A percentile compares a stretch with the other conserved stretches of the same genome.
phyloP scores from a whole-genome alignment of 768 basidiomycete genomes.

The Chalciporus sphaerocephalus region DNA sequence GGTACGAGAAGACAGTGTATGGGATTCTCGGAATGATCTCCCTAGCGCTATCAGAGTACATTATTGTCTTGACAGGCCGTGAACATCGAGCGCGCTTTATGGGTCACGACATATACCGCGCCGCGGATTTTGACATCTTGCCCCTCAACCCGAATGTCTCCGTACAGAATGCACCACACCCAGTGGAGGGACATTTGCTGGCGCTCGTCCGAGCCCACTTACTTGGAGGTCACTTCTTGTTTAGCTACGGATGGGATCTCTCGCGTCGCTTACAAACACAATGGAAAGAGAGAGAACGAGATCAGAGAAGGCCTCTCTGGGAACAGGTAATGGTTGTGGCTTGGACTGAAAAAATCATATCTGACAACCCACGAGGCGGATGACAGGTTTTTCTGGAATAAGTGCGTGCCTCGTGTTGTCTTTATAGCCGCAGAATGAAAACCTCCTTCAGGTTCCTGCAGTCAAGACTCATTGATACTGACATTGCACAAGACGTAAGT shows the following conservation, averaged over 20 bases:
- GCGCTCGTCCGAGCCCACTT: constrained; percentile 85
- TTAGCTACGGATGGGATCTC: constrained; percentile 88
- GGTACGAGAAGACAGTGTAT: constrained; percentile 62
- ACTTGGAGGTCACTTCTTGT: constrained; percentile 74
- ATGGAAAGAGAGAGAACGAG: constrained; percentile 51
- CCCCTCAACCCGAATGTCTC: constrained; percentile 74
- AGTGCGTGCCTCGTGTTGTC: constrained; percentile 27
- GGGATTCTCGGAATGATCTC: constrained; percentile 76
- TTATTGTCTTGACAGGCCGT: constrained; percentile 83
- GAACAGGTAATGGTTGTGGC: constrained; percentile 54
- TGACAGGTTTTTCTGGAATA: constrained; percentile 99
- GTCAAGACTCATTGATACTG: constrained; percentile 53
- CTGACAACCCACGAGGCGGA: constrained; percentile 60
- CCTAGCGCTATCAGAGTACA: constrained; percentile 82
- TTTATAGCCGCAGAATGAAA: constrained; percentile 5
- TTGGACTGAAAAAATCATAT: background rate
- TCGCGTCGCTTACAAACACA: constrained; percentile 86
- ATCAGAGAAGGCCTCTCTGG: constrained; percentile 61
- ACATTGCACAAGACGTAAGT: constrained; percentile 64
- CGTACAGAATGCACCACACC: constrained; percentile 65
- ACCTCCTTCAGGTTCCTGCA: constrained; percentile 45
- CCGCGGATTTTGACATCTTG: constrained; percentile 87
- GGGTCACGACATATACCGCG: constrained; percentile 83
- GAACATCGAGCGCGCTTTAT: constrained; percentile 74
- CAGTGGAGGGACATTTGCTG: constrained; percentile 83